Conservation (phyloP, 805 yeast species). For the Jamesozyma hellenica region DNA sequence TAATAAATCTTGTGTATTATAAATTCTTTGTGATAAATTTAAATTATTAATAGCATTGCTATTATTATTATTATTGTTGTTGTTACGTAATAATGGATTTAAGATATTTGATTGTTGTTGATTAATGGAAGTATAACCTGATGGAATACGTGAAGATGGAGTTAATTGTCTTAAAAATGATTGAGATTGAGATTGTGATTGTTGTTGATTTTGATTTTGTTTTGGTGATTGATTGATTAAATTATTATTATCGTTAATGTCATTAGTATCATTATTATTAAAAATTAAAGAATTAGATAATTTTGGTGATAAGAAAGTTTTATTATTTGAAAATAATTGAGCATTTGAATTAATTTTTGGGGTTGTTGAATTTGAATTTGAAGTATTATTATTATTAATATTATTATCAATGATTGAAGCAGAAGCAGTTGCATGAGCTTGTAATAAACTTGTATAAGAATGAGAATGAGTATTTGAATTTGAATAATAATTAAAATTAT, state of each 20-base stretch:
- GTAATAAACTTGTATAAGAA: slow-evolving; percentile 28
- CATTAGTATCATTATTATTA: neutral
- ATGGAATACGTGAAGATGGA: slow-evolving; percentile 28
- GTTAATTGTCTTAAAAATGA: slow-evolving; percentile 24
- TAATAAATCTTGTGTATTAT: slow-evolving; percentile 3
- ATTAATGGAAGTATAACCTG: slow-evolving; percentile 26
- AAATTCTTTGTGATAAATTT: slow-evolving; percentile 5
- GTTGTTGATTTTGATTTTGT: slow-evolving; percentile 13
- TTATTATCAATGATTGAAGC: slow-evolving; percentile 5
- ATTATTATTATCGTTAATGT: neutral
- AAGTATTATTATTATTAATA: slow-evolving; percentile 6
- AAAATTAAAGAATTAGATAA: neutral
- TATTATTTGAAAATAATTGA: slow-evolving; percentile 4
- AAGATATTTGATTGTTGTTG: slow-evolving; percentile 15
- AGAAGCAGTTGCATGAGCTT: slow-evolving; percentile 28
- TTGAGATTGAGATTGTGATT: slow-evolving; percentile 6
- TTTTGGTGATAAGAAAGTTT: slow-evolving; percentile 1
- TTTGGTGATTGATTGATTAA: slow-evolving; percentile 6
- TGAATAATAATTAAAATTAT: slow-evolving; percentile 29
- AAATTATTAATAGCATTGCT: slow-evolving; percentile 1
- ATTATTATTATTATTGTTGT: slow-evolving; percentile 1
- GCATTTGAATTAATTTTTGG: slow-evolving; percentile 1
- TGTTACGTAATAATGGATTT: slow-evolving; percentile 27
- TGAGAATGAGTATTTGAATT: slow-evolving; percentile 18
- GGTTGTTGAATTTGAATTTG: neutral